Evolutionary conservation across 768 basidiomycete species (phyloP).

Genomic region (Calocybe cyanea): DNA sequence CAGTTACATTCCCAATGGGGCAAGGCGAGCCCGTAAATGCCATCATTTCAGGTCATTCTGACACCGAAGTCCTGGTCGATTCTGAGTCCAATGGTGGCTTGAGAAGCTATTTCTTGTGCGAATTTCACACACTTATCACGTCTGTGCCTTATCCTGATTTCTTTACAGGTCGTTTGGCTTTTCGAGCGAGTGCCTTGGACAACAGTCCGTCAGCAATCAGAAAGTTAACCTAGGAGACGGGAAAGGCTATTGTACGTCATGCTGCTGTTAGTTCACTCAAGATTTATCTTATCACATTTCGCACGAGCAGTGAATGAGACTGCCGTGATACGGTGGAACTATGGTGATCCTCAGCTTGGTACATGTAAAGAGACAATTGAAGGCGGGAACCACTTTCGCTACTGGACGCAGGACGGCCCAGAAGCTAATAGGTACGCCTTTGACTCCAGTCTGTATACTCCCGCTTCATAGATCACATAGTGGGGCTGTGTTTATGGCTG

Average conservation of each 20-base stretch:
- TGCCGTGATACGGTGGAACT: constrained; percentile 82
- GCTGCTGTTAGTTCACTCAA: too few species aligned
- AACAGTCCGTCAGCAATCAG: constrained; percentile 68
- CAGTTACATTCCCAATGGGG: constrained; percentile 59
- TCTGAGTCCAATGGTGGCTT: constrained; percentile 63
- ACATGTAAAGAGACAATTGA: constrained; percentile 82
- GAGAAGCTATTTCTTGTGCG: constrained; percentile 74
- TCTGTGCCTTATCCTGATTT: neutral
- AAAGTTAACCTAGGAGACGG: constrained; percentile 83
- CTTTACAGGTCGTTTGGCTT: constrained; percentile 61
- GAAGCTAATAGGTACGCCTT: constrained; percentile 50
- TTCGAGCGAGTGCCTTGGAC: constrained; percentile 79
- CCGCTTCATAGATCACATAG: constrained; percentile 26
- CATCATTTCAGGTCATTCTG: constrained; percentile 77
- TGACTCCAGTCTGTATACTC: neutral
- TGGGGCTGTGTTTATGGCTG: constrained; percentile 72
- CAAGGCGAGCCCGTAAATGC: constrained; percentile 86
- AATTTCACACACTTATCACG: too few species aligned
- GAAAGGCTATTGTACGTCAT: constrained; percentile 55
- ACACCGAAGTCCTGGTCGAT: constrained; percentile 61
- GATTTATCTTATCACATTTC: too few species aligned
- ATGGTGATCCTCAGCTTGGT: constrained; percentile 75
- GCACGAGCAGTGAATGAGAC: constrained; percentile 65
- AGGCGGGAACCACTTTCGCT: constrained; percentile 86
- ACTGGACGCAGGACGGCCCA: constrained; percentile 79